Conservation (phyloP, 306 rosid species). For the Vigna hirtella region DNA sequence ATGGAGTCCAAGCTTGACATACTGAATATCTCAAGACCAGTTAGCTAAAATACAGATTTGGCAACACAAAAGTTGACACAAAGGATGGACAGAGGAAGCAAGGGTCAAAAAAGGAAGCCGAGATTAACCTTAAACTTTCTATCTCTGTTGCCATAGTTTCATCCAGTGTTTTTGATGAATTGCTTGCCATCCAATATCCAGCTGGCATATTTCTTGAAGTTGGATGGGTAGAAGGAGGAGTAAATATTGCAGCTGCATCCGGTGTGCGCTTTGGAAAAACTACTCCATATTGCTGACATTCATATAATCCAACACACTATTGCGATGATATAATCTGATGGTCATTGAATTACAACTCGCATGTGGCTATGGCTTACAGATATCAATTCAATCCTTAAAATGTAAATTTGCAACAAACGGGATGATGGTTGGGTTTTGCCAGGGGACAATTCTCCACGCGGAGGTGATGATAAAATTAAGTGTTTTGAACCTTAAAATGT, state of each 20-base stretch:
- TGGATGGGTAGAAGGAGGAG: constrained; percentile 78
- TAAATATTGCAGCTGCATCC: constrained; percentile 82
- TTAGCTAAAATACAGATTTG: constrained; percentile 22
- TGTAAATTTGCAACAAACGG: neutral
- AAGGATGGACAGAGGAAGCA: constrained; percentile 28
- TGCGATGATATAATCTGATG: constrained; percentile 27
- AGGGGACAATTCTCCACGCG: neutral
- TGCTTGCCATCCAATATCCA: constrained; percentile 90
- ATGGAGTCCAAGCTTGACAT: constrained; percentile 88
- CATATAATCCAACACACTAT: constrained; percentile 43
- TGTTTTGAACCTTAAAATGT: neutral
- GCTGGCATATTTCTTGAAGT: constrained; percentile 57
- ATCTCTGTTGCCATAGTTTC: constrained; percentile 97
- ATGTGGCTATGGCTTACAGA: constrained; percentile 9
- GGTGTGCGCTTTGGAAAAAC: constrained; percentile 79
- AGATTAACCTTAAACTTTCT: constrained; percentile 78
- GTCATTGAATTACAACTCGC: constrained; percentile 25
- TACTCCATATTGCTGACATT: constrained; percentile 86
- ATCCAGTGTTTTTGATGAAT: constrained; percentile 92
- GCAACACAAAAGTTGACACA: constrained; percentile 14
- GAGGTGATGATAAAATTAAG: neutral
- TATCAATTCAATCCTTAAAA: constrained; percentile 19
- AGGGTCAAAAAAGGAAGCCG: constrained; percentile 14
- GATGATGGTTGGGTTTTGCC: constrained; percentile 2
- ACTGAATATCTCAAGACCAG: constrained; percentile 47